A percentile compares a stretch with the other conserved stretches of the same genome.
These are phyloP conservation scores for Yamadazyma trypodendri DNA, from an alignment of 1,139 yeast species.

Conservation along the genomic window DNA sequence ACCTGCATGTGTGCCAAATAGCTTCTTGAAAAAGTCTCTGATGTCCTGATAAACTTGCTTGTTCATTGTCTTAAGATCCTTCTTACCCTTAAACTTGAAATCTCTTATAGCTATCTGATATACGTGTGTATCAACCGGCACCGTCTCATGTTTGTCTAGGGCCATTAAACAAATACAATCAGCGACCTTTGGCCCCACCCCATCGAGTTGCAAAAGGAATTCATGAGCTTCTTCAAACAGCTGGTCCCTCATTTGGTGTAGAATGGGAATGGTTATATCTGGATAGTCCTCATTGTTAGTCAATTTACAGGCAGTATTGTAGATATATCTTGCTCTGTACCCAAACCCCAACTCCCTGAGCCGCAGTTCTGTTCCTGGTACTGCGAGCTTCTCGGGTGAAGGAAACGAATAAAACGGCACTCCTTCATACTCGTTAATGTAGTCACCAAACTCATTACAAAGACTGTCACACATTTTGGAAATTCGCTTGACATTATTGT, in stretches of 20 bases:
- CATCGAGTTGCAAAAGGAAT: conserved; percentile 65
- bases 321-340: conserved; percentile 85
- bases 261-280: conserved; percentile 28
- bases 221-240: conserved; percentile 62
- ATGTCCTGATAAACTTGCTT: conserved; percentile 63
- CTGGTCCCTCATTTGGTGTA: conserved; percentile 37
- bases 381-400: conserved; percentile 48
- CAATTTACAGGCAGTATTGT: conserved; percentile 63
- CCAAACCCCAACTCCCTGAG: conserved; percentile 76
- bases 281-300: conserved; percentile 37
- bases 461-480: conserved; percentile 88
- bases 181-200: conserved; percentile 98
- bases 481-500: conserved; percentile 90
- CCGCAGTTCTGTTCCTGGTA: conserved; percentile 38
- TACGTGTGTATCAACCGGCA: conserved; percentile 97
- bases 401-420: conserved; percentile 75
- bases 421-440: conserved; percentile 56
- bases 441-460: conserved; percentile 69
- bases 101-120: conserved; percentile 86
- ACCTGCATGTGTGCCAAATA: conserved; percentile 93
- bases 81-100: conserved; percentile 57
- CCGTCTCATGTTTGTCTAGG: conserved; percentile 80
- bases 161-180: conserved; percentile 92
- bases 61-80: conserved; percentile 49
- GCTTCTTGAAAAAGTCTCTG: conserved; percentile 55